Base-by-base conservation (phyloP, 2,329 filamentous ascomycete species). In the Ramularia collo-cygni region DNA sequence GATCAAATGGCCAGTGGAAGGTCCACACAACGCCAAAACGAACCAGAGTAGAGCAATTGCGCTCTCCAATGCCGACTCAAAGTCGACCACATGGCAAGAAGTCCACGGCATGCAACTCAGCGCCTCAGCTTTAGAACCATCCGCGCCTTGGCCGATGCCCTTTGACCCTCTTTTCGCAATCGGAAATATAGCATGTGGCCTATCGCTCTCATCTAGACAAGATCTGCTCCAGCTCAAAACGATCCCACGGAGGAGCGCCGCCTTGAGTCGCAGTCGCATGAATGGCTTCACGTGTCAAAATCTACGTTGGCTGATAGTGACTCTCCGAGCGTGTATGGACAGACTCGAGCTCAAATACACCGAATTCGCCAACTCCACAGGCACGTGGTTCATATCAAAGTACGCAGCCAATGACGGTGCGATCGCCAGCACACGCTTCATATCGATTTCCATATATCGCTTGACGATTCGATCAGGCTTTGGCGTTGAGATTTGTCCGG, bases 151-250 rank as follows among this genome's bases (percentile, higher is more conserved):
- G 51, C 51, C 53, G 8, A 31, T 57, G 34, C 40, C 41, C 3
- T 51, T 42, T 40, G 53, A 57, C 18, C 48, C 54, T 2, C 39
- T 47, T 8, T 53, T 57, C 43, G 35, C 34, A 13, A 35, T 52
- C 14, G 41, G 40, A 2, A 51, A 52, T 24, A 45, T 56, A 3
- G 36, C 40, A 12, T 42, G 39, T 13, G 50, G 53, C 14, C 32
- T 51, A 7, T 35, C 54, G 4, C 29, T 48, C 10, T 21, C 40
- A 1, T 37, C 38, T 4, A 38, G 36, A 34, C 43, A 19, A 4
- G 31, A 33, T n/a, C 17, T 33, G 15, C 31, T 33, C 31, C 16
- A 33, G 16, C 31, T 24, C 21, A 24, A 24, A 10, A 10, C 6
- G 21, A 24, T 24, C 21, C 21, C 21, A 24, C 21, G 21, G 4